A percentile compares a stretch with the other conserved stretches of the same genome.
Evolutionary conservation across 192 early-diverging fungal species (phyloP).

Genomic region (Haplosporangium gracile): DNA sequence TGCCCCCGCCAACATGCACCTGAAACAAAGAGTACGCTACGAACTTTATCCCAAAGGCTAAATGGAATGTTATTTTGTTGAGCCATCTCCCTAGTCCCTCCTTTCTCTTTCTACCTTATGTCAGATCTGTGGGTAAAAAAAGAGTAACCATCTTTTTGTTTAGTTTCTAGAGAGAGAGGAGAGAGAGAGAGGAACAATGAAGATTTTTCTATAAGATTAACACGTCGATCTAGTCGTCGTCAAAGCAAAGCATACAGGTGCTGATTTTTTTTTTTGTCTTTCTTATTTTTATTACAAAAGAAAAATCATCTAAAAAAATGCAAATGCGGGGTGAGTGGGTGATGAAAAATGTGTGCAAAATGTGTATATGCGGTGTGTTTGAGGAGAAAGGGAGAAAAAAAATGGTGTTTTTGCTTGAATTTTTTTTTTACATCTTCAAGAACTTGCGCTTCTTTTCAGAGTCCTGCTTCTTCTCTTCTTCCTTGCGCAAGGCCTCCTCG

Average conservation of each 20-base stretch:
- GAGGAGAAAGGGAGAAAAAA: not conserved
- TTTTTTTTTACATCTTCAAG: slow-evolving; percentile 57
- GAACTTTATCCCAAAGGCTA: too few species aligned
- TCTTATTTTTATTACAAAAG: slow-evolving; percentile 9
- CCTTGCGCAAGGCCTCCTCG: slow-evolving; percentile 62
- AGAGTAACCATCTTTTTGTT: too few species aligned
- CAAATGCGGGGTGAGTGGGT: slow-evolving; percentile 1
- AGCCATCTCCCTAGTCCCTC: too few species aligned
- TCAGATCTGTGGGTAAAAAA: too few species aligned
- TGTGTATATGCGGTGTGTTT: not conserved
- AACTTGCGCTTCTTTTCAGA: slow-evolving; percentile 86
- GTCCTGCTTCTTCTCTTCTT: slow-evolving; percentile 62
- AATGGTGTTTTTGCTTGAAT: not conserved
- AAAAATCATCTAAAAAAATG: slow-evolving; percentile 11
- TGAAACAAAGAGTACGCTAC: too few species aligned
- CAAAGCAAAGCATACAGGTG: not conserved
- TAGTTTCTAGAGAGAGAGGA: too few species aligned
- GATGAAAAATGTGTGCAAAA: not conserved
- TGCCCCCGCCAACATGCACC: too few species aligned
- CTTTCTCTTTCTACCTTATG: too few species aligned
- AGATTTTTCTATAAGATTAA: too few species aligned
- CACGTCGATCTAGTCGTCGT: too few species aligned
- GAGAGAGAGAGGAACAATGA: too few species aligned
- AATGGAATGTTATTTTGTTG: too few species aligned
- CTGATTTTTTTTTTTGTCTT: slow-evolving; percentile 1